Conservation (phyloP, 352 stramenopile genomes). For the Globisporangium echinulatum region DNA sequence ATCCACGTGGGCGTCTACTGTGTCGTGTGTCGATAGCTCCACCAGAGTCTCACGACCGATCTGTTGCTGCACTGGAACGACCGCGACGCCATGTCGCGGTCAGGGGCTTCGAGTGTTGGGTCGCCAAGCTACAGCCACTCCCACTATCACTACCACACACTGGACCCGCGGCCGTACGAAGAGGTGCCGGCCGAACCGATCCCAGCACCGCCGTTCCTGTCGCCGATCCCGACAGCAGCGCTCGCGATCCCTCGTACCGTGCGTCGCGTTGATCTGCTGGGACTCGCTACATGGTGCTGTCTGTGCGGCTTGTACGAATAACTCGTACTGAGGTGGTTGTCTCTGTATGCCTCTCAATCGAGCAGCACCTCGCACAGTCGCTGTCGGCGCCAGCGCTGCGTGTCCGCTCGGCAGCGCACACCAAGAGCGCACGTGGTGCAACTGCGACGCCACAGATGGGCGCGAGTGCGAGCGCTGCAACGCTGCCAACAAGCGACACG, state of each 20-base stretch:
- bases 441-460: not conserved
- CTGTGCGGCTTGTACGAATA: not conserved
- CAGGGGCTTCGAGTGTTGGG: conserved; percentile 4
- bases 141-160: conserved; percentile 8
- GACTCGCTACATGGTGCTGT: too few relatives aligned
- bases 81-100: not conserved
- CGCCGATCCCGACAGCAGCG: conserved; percentile 21
- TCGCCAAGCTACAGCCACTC: conserved; percentile 13
- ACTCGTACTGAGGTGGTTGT: not conserved
- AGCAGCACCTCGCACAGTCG: conserved; percentile 30
- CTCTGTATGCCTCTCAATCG: not conserved
- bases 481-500: not conserved
- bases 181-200: conserved; percentile 37
- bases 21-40: conserved; percentile 23
- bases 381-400: conserved; percentile 33
- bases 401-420: conserved; percentile 21
- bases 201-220: conserved; percentile 26
- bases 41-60: conserved; percentile 49
- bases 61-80: conserved; percentile 30
- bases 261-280: not conserved
- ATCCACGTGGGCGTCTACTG: too few relatives aligned
- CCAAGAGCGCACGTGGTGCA: not conserved
- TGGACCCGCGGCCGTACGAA: conserved; percentile 20
- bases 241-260: conserved; percentile 41
- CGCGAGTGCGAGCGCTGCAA: not conserved